A percentile compares a stretch with the other conserved stretches of the same genome.
These are phyloP conservation scores for Opeltia flavorubescens DNA, from an alignment of 495 filamentous ascomycete species.

Conservation along the genomic window DNA sequence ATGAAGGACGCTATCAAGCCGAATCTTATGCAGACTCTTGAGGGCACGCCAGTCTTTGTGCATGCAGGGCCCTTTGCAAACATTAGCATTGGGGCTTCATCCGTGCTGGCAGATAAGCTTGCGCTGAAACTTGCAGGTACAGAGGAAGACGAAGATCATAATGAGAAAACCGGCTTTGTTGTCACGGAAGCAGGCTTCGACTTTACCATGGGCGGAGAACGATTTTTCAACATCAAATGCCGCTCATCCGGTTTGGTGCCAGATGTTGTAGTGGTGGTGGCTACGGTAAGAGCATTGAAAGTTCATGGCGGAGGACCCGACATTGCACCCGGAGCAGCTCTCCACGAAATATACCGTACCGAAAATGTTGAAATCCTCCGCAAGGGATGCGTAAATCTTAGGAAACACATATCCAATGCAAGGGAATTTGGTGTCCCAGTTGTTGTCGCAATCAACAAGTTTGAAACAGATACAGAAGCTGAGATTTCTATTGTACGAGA, in stretches of 20 bases:
- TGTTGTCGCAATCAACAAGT: constrained; percentile 95
- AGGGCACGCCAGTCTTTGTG: constrained; percentile 93
- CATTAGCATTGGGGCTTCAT: constrained; percentile 92
- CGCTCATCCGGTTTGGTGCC: constrained; percentile 83
- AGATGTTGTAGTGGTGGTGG: constrained; percentile 87
- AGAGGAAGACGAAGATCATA: constrained; percentile 80
- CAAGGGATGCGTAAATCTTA: constrained; percentile 81
- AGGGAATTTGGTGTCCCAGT: constrained; percentile 80
- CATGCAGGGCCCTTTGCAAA: constrained; percentile 97
- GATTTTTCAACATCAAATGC: constrained; percentile 99
- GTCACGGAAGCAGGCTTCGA: constrained; percentile 97
- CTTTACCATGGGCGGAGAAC: constrained; percentile 98
- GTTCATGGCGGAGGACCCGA: constrained; percentile 91
- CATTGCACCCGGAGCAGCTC: constrained; percentile 69
- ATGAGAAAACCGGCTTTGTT: constrained; percentile 81
- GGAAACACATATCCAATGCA: constrained; percentile 86
- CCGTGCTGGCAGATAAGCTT: constrained; percentile 85
- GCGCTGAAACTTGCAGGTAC: constrained; percentile 92
- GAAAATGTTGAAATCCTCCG: constrained; percentile 88
- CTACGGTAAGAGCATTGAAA: constrained; percentile 89
- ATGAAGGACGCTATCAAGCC: constrained; percentile 99
- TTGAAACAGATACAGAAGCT: constrained; percentile 83
- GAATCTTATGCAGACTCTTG: constrained; percentile 95
- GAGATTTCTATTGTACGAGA: constrained; percentile 81
- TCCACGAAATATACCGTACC: constrained; percentile 73